These are phyloP conservation scores for Tephrocybe sp. DNA, from an alignment of 768 basidiomycete species.

Conservation along the genomic window DNA sequence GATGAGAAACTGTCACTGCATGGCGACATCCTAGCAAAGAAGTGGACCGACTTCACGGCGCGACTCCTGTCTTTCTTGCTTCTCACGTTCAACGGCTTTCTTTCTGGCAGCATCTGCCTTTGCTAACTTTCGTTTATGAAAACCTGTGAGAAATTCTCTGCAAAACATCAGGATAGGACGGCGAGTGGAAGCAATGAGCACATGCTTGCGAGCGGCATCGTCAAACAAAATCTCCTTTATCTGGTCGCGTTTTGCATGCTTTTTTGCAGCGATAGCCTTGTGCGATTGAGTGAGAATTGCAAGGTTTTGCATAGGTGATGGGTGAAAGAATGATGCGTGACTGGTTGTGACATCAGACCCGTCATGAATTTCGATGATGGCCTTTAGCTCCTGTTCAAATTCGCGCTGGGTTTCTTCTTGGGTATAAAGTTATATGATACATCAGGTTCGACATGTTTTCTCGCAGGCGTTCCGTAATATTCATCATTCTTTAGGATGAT, in stretches of 20 bases:
- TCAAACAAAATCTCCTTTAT: slow-evolving; percentile 84
- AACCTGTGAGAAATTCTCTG: slow-evolving; percentile 91
- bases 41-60: slow-evolving; percentile 65
- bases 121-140: slow-evolving; percentile 87
- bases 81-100: slow-evolving; percentile 74
- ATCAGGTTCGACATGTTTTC: slow-evolving; percentile 12
- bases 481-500: slow-evolving; percentile 7
- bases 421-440: slow-evolving; percentile 11
- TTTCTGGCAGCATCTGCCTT: slow-evolving; percentile 74
- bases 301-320: slow-evolving; percentile 33
- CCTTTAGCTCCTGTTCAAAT: slow-evolving; percentile 5
- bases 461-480: neutral
- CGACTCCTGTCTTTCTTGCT: slow-evolving; percentile 69
- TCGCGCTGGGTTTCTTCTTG: slow-evolving; percentile 8
- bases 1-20: slow-evolving; percentile 13
- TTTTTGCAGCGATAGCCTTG: slow-evolving; percentile 63
- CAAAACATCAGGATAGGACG: slow-evolving; percentile 15
- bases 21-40: slow-evolving; percentile 11
- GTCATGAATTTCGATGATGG: too few relatives aligned
- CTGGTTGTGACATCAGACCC: neutral
- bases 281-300: slow-evolving; percentile 61
- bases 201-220: slow-evolving; percentile 75
- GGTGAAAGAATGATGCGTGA: slow-evolving; percentile 12
- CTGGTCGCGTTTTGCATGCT: slow-evolving; percentile 60
- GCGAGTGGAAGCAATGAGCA: slow-evolving; percentile 7